A percentile compares a stretch with the other conserved stretches of the same genome.
phyloP scores from a whole-genome alignment of 352 stramenopile species.

The Phytopythium sindhum region DNA sequence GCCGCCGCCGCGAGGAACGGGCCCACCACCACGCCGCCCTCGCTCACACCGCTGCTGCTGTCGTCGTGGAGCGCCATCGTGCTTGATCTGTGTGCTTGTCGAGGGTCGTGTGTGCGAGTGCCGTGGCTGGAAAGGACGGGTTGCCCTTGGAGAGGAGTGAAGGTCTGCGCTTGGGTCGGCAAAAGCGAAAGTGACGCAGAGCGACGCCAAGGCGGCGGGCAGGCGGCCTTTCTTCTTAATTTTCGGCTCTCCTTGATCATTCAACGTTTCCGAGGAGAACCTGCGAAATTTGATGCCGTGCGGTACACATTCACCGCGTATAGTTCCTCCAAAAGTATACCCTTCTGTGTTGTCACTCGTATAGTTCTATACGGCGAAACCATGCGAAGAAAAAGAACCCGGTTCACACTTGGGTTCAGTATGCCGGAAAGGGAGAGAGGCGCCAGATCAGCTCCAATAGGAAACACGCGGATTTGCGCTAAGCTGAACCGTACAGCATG shows the following conservation, averaged over 20 bases:
- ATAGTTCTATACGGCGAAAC: neutral
- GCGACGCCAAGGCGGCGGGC: neutral
- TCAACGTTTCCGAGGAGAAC: no score
- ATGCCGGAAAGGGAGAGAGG: neutral
- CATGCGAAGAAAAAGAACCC: constrained; percentile 6
- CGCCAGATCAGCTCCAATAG: neutral
- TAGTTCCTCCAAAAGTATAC: neutral
- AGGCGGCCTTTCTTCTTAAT: neutral
- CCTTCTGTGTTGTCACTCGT: neutral
- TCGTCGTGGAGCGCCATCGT: neutral
- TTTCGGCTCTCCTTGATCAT: neutral
- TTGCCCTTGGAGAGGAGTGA: neutral
- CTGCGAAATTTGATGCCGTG: neutral
- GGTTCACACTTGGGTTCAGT: neutral
- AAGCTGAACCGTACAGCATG: neutral
- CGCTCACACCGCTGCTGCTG: neutral
- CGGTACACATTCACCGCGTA: neutral
- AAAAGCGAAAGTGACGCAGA: neutral
- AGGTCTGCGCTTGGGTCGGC: neutral
- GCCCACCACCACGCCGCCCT: constrained; percentile 35
- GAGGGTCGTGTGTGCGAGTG: no score
- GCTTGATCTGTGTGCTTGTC: no score
- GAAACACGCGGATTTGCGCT: constrained; percentile 1
- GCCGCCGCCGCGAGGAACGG: constrained; percentile 55
- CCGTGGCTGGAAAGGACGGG: neutral